Conservation (phyloP, 2,329 filamentous ascomycete genomes). For the Westerdykella ornata region DNA sequence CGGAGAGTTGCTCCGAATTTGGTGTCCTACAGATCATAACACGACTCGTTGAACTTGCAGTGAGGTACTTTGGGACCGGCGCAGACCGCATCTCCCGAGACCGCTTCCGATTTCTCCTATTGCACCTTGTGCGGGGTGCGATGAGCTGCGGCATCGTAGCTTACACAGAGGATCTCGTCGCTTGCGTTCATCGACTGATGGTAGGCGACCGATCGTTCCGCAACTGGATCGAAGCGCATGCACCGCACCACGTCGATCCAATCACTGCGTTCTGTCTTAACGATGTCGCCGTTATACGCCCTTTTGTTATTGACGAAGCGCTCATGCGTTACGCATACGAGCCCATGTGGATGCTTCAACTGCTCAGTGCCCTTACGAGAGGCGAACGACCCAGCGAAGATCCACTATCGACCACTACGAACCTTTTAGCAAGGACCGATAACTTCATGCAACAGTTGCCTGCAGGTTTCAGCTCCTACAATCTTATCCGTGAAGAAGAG, state of each 20-base stretch:
- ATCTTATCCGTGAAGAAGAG: conserved; percentile 75
- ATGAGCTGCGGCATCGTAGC: conserved; percentile 54
- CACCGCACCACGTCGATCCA: conserved; percentile 21
- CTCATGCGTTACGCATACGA: conserved; percentile 80
- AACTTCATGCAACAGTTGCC: conserved; percentile 75
- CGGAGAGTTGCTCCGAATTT: conserved; percentile 18
- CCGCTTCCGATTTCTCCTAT: conserved; percentile 56
- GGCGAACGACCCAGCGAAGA: conserved; percentile 42
- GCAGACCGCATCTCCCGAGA: conserved; percentile 52
- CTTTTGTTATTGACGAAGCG: conserved; percentile 58
- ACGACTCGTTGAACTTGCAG: conserved; percentile 20
- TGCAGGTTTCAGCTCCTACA: conserved; percentile 63
- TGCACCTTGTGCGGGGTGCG: conserved; percentile 64
- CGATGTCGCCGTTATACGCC: conserved; percentile 51
- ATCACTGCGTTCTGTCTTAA: conserved; percentile 50
- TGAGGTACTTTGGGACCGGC: conserved; percentile 42
- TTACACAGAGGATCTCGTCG: conserved; percentile 66
- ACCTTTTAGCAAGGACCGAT: conserved; percentile 61
- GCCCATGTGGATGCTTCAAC: conserved; percentile 66
- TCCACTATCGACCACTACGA: conserved; percentile 48
- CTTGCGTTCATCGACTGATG: conserved; percentile 59
- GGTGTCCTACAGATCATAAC: conserved; percentile 23
- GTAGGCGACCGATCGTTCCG: conserved; percentile 42
- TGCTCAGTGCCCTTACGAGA: conserved; percentile 59
- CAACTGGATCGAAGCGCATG: conserved; percentile 22